Evolutionary conservation across 73 alveolate species (phyloP).

Genomic region (Paramecium tetraurelia): DNA sequence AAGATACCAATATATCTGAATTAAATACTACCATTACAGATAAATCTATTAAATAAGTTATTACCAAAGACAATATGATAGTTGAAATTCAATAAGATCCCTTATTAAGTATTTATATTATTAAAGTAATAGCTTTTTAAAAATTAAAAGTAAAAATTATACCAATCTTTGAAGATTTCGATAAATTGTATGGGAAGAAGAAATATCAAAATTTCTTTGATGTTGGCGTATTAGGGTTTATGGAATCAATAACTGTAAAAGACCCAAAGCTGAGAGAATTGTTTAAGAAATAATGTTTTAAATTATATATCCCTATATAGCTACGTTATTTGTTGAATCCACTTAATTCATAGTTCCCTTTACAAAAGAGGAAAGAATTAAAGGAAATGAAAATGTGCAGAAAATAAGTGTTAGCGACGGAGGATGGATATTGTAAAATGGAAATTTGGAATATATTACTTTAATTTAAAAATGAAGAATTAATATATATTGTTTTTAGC

Average conservation of each 20-base stretch:
- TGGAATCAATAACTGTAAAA: neutral
- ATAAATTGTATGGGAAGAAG: neutral
- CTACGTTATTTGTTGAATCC: neutral
- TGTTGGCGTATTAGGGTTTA: neutral
- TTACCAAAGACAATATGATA: neutral
- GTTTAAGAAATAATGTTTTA: neutral
- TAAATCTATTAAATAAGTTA: neutral
- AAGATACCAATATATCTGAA: neutral
- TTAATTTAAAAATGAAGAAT: slow-evolving; percentile 10
- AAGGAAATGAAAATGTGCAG: neutral
- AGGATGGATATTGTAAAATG: neutral
- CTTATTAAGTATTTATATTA: neutral
- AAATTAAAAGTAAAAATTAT: neutral
- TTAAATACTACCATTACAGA: neutral
- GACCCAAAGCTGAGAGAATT: neutral
- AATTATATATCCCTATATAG: neutral
- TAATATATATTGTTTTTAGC: neutral
- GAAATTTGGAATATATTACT: neutral
- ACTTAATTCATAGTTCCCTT: slow-evolving; percentile 10
- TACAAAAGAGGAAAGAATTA: slow-evolving; percentile 5
- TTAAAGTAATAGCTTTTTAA: neutral
- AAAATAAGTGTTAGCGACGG: neutral
- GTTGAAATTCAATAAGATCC: neutral
- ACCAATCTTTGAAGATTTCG: slow-evolving; percentile 35
- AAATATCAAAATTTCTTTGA: neutral